Percentiles rank a stretch among this genome's conserved stretches.
phyloP scores from a whole-genome alignment of 305 asterid genomes.

The Ilex paraguariensis region DNA sequence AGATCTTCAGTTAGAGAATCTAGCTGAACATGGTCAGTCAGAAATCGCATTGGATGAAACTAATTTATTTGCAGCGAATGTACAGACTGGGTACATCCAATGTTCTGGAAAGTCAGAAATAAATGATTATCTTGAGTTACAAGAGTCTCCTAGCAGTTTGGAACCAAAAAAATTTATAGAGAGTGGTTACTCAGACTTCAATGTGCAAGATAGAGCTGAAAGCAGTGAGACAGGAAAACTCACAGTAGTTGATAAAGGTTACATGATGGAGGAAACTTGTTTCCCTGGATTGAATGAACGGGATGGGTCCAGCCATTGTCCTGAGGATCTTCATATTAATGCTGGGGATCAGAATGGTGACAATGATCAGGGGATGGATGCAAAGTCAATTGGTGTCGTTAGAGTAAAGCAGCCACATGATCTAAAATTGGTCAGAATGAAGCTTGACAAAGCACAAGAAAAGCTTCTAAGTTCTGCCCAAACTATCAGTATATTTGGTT shows the following conservation, averaged over 20 bases:
- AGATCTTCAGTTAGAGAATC: slow-evolving; percentile 13
- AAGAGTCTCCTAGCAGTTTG: slow-evolving; percentile 18
- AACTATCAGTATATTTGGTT: slow-evolving; percentile 39
- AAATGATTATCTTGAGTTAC: slow-evolving; percentile 19
- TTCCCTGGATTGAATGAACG: slow-evolving; percentile 1
- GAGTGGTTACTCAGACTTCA: slow-evolving; percentile 12
- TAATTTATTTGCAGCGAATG: slow-evolving; percentile 41
- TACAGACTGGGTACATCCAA: slow-evolving; percentile 30
- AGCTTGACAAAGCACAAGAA: slow-evolving; percentile 65
- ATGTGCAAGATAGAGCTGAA: slow-evolving; percentile 20
- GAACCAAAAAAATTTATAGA: slow-evolving; percentile 7
- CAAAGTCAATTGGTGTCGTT: slow-evolving; percentile 19
- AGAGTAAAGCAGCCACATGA: slow-evolving; percentile 28
- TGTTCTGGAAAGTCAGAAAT: slow-evolving; percentile 19
- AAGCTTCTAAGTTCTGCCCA: slow-evolving; percentile 57
- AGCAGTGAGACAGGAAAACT: slow-evolving; percentile 19
- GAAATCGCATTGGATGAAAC: slow-evolving; percentile 29
- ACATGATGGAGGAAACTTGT: background rate
- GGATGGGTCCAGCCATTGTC: background rate
- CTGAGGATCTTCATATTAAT: background rate
- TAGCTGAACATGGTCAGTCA: slow-evolving; percentile 13
- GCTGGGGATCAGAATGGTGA: slow-evolving; percentile 6
- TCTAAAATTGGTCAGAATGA: slow-evolving; percentile 38
- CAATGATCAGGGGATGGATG: slow-evolving; percentile 17
- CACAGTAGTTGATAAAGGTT: slow-evolving; percentile 9